A percentile compares a stretch with the other conserved stretches of the same genome.
phyloP scores from a whole-genome alignment of 495 filamentous ascomycete species.

The Chlorociboria aeruginascens region DNA sequence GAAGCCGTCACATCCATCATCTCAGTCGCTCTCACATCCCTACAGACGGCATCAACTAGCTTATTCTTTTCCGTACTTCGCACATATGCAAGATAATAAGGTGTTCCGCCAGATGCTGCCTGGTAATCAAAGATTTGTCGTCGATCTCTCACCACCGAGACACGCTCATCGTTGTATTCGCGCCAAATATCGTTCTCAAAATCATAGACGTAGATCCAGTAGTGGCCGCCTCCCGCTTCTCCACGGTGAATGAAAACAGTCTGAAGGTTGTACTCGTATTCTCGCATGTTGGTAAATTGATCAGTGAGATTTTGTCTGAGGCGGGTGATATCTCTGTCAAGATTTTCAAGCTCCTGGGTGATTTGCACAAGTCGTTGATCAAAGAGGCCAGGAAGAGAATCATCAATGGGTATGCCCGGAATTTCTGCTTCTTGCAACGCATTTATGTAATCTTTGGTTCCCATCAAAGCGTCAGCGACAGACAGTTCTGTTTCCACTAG shows the following conservation, averaged over 20 bases:
- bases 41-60: constrained; percentile 38
- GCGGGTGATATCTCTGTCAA: constrained; percentile 7
- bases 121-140: constrained; percentile 54
- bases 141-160: constrained; percentile 52
- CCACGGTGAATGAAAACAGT: constrained; percentile 88
- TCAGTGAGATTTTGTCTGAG: constrained; percentile 32
- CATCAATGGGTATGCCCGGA: constrained; percentile 9
- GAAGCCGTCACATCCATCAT: not conserved
- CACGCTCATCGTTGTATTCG: constrained; percentile 83
- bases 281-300: constrained; percentile 47
- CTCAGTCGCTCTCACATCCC: constrained; percentile 12
- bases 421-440: constrained; percentile 18
- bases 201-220: constrained; percentile 95
- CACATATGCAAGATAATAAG: constrained; percentile 85
- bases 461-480: constrained; percentile 18
- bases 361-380: constrained; percentile 14
- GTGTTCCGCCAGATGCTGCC: constrained; percentile 48
- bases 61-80: constrained; percentile 45
- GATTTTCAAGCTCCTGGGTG: constrained; percentile 12
- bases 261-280: constrained; percentile 70
- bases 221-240: constrained; percentile 59
- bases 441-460: constrained; percentile 18
- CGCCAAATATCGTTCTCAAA: constrained; percentile 73
- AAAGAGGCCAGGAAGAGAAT: constrained; percentile 12
- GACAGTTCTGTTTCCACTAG: constrained; percentile 4